Conservation (phyloP, 78 protist species). For the Anaeramoeba flamelloides region DNA sequence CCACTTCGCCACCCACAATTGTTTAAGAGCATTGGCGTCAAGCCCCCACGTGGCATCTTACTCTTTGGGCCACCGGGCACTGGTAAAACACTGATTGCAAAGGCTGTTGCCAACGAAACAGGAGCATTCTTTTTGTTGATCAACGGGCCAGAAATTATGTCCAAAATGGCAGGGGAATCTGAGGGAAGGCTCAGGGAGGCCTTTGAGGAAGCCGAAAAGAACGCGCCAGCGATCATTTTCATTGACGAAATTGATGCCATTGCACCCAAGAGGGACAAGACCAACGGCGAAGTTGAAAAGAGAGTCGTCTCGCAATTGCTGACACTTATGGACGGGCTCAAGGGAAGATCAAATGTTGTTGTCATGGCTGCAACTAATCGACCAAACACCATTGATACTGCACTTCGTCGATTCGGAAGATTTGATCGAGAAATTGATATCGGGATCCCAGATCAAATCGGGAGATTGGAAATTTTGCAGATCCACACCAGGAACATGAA, state of each 20-base stretch:
- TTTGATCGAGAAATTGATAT: conserved; percentile 7
- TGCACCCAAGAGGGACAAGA: conserved; percentile 8
- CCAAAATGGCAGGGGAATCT: conserved; percentile 71
- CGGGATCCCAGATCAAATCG: conserved; percentile 7
- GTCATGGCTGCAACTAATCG: conserved; percentile 19
- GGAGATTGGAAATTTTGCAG: neutral
- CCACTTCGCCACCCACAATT: conserved; percentile 99
- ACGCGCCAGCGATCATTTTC: conserved; percentile 29
- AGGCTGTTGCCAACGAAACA: conserved; percentile 99
- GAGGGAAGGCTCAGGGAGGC: conserved; percentile 11
- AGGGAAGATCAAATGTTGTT: conserved; percentile 2
- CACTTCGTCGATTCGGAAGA: conserved; percentile 7
- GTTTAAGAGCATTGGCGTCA: conserved; percentile 86
- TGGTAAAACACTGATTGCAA: conserved; percentile 99
- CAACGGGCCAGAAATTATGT: conserved; percentile 98
- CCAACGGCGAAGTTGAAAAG: conserved; percentile 10
- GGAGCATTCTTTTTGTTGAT: conserved; percentile 95
- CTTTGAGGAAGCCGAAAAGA: conserved; percentile 19
- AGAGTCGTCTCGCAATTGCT: conserved; percentile 16
- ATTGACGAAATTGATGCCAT: conserved; percentile 19
- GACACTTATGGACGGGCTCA: conserved; percentile 3
- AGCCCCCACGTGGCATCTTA: conserved; percentile 70
- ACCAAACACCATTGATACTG: conserved; percentile 1
- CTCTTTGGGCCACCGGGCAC: conserved; percentile 97
- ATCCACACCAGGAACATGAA: neutral